phyloP scores from a whole-genome alignment of 169 alveolate genomes.

The Cryptosporidium andersoni region DNA sequence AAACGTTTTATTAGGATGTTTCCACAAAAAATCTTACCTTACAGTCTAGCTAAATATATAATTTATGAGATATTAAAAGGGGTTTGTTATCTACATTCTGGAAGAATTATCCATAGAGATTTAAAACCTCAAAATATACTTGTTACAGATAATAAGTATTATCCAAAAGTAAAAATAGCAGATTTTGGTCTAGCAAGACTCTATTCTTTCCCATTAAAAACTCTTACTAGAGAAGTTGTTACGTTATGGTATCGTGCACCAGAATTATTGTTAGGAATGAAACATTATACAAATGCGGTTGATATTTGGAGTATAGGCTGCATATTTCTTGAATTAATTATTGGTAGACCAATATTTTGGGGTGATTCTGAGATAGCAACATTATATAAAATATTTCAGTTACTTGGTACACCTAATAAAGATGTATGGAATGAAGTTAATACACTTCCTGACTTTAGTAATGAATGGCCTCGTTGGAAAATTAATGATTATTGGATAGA shows the following conservation, averaged over 20 bases:
- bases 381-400: constrained; percentile 86
- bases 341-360: constrained; percentile 85
- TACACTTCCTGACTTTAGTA: constrained; percentile 43
- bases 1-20: constrained; percentile 63
- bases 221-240: constrained; percentile 93
- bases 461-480: constrained; percentile 64
- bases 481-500: constrained; percentile 65
- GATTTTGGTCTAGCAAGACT: constrained; percentile 89
- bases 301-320: constrained; percentile 98
- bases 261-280: constrained; percentile 94
- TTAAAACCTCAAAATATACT: constrained; percentile 87
- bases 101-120: constrained; percentile 92
- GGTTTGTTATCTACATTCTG: constrained; percentile 81
- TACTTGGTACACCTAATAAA: constrained; percentile 89
- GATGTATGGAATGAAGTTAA: constrained; percentile 53
- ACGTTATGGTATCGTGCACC: constrained; percentile 99
- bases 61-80: constrained; percentile 79
- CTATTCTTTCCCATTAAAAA: constrained; percentile 80
- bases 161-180: constrained; percentile 80
- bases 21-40: constrained; percentile 48
- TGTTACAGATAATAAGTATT: constrained; percentile 8
- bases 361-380: constrained; percentile 89
- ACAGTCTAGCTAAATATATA: constrained; percentile 38
- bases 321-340: constrained; percentile 90
- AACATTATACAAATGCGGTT: constrained; percentile 92